These are phyloP conservation scores for Phialocephala subalpina DNA, from an alignment of 2,329 filamentous ascomycete species.

Conservation along the genomic window DNA sequence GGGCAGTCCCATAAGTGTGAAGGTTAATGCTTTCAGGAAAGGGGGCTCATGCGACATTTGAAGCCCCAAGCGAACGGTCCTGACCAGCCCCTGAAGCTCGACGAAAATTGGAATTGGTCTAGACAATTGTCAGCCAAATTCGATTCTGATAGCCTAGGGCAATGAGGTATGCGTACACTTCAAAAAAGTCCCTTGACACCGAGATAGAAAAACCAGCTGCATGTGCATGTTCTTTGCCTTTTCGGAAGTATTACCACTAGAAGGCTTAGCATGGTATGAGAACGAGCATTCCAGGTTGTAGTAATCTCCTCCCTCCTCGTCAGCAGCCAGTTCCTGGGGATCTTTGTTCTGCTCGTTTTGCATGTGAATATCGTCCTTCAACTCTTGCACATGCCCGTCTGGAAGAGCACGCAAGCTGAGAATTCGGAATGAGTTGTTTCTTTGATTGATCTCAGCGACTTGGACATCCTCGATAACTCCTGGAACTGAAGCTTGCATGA, in stretches of 20 bases:
- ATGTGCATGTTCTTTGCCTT: conserved; percentile 97
- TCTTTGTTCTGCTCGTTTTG: conserved; percentile 85
- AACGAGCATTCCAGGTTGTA: conserved; percentile 93
- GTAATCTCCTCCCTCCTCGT: conserved; percentile 89
- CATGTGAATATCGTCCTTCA: conserved; percentile 82
- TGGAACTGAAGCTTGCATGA: conserved; percentile 96
- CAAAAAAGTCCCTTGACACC: conserved; percentile 56
- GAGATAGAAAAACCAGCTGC: conserved; percentile 92
- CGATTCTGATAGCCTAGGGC: too few relatives aligned
- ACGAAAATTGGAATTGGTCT: conserved; percentile 55
- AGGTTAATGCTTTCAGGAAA: conserved; percentile 89
- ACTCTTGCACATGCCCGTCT: conserved; percentile 79
- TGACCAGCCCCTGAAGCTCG: conserved; percentile 89
- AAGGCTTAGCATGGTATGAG: conserved; percentile 88
- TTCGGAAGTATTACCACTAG: conserved; percentile 72
- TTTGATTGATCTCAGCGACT: conserved; percentile 94
- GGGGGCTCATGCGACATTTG: conserved; percentile 91
- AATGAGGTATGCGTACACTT: conserved; percentile 28
- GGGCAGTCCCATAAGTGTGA: conserved; percentile 93
- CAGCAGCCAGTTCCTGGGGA: conserved; percentile 84
- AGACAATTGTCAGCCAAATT: neutral
- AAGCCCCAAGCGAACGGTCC: conserved; percentile 82
- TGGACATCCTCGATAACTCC: conserved; percentile 92
- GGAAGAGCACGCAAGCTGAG: conserved; percentile 87
- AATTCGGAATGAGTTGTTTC: conserved; percentile 87